Evolutionary conservation across 208 protist species (phyloP).

Genomic region (Herpetomonas samuelpessoai): DNA sequence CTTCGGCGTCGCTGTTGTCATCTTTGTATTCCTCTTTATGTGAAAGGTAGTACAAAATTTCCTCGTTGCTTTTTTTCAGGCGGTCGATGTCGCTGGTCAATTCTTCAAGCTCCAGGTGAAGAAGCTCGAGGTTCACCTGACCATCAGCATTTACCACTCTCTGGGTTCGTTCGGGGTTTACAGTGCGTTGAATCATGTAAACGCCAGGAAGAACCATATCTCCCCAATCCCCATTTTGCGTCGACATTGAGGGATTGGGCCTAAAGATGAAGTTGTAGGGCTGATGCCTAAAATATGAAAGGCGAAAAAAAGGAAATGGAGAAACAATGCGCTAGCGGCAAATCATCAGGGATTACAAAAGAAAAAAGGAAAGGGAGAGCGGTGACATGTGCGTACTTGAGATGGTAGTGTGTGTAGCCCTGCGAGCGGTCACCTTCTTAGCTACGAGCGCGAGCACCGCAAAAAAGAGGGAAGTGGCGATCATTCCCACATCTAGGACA

Average conservation of each 20-base stretch:
- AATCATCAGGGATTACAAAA: neutral
- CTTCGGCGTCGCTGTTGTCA: neutral
- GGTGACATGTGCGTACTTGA: no score
- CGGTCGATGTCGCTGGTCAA: constrained; percentile 45
- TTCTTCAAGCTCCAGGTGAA: constrained; percentile 63
- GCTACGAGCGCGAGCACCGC: no score
- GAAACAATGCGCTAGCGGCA: neutral
- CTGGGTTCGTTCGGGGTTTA: constrained; percentile 6
- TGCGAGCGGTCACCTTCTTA: no score
- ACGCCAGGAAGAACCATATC: constrained; percentile 76
- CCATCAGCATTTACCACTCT: constrained; percentile 13
- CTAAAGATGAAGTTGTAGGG: no score
- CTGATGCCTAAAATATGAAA: constrained; percentile 2
- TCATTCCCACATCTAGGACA: no score
- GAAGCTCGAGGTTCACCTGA: constrained; percentile 46
- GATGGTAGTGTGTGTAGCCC: no score
- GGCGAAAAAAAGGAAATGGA: neutral
- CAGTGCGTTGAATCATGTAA: constrained; percentile 64
- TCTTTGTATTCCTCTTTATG: constrained; percentile 4
- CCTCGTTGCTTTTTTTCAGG: constrained; percentile 56
- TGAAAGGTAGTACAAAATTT: constrained; percentile 44
- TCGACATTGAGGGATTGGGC: constrained; percentile 10
- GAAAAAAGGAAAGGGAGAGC: neutral
- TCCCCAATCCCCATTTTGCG: constrained; percentile 41
- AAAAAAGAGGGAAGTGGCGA: no score